Percentiles rank a stretch among this genome's conserved stretches.
Evolutionary conservation across 1,284 basidiomycete species (phyloP).

Genomic region (Golubevia sp.): DNA sequence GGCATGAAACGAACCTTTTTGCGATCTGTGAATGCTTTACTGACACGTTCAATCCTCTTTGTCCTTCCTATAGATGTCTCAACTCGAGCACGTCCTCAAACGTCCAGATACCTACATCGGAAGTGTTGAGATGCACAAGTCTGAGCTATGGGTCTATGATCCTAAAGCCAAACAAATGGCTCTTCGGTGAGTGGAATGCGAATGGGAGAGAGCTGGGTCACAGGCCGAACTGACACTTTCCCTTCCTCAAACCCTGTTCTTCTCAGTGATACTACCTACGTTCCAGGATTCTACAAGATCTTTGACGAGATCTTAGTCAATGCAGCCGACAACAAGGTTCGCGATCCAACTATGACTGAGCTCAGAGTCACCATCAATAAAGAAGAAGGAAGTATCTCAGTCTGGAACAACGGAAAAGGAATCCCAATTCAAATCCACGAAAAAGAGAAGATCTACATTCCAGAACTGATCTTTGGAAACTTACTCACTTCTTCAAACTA

Average conservation of each 20-base stretch:
- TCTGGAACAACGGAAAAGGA: slow-evolving; percentile 94
- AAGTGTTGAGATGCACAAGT: slow-evolving; percentile 55
- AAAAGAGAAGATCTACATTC: slow-evolving; percentile 92
- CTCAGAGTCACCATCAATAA: slow-evolving; percentile 72
- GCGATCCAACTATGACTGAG: slow-evolving; percentile 52
- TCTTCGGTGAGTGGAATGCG: slow-evolving; percentile 43
- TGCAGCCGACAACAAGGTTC: slow-evolving; percentile 95
- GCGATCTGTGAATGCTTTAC: too few relatives aligned
- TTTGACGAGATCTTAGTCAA: slow-evolving; percentile 99
- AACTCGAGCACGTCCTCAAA: slow-evolving; percentile 93
- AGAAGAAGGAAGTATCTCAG: slow-evolving; percentile 83
- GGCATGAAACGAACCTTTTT: too few relatives aligned
- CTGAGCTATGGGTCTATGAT: slow-evolving; percentile 59
- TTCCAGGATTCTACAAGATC: slow-evolving; percentile 99
- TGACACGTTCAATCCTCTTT: slow-evolving; percentile 2
- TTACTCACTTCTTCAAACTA: slow-evolving; percentile 96
- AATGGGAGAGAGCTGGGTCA: slow-evolving; percentile 78
- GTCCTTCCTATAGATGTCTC: slow-evolving; percentile 73
- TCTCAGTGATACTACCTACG: slow-evolving; percentile 78
- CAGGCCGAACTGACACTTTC: slow-evolving; percentile 62
- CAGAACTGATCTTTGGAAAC: slow-evolving; percentile 96
- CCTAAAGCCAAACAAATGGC: slow-evolving; percentile 48
- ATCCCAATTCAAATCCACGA: slow-evolving; percentile 95
- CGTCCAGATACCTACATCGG: slow-evolving; percentile 97
- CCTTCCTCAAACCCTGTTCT: background rate